These are phyloP conservation scores for Aspergillus steynii DNA, from an alignment of 495 filamentous ascomycete genomes.

Conservation along the genomic window DNA sequence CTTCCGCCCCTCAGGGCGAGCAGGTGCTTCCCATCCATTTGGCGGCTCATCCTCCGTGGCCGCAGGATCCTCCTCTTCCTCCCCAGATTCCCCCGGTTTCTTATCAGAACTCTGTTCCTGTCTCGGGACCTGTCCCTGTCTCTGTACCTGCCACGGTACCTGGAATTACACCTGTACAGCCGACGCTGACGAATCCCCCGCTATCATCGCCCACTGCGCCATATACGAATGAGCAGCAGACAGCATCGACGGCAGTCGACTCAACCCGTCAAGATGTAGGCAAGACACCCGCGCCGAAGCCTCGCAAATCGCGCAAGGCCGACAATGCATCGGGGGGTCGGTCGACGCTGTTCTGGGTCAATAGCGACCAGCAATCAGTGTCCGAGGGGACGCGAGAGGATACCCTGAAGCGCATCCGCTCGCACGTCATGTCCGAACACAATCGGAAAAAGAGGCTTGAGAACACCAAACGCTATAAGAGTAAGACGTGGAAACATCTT, in stretches of 20 bases:
- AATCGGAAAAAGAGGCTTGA: conserved; percentile 51
- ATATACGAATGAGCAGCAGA: background rate
- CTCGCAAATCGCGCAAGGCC: conserved; percentile 43
- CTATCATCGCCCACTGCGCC: background rate
- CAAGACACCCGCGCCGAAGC: conserved; percentile 32
- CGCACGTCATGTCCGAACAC: conserved; percentile 54
- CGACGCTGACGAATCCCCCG: background rate
- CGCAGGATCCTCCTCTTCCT: conserved; percentile 6
- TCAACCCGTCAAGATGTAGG: conserved; percentile 19
- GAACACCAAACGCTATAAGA: conserved; percentile 45
- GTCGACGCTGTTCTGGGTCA: conserved; percentile 49
- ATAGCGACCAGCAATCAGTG: conserved; percentile 43
- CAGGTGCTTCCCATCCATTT: conserved; percentile 32
- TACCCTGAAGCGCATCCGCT: conserved; percentile 50
- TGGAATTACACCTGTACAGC: background rate
- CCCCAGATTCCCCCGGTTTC: background rate
- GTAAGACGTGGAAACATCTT: conserved; percentile 46
- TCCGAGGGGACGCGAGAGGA: conserved; percentile 43
- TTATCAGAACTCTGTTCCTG: background rate
- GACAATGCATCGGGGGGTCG: conserved; percentile 36
- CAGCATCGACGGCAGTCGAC: background rate
- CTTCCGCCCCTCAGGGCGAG: conserved; percentile 24
- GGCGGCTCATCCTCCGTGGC: conserved; percentile 14
- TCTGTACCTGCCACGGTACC: background rate
- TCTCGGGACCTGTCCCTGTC: background rate